Conservation (phyloP, 2,329 filamentous ascomycete species). For the Ramularia endophylla region DNA sequence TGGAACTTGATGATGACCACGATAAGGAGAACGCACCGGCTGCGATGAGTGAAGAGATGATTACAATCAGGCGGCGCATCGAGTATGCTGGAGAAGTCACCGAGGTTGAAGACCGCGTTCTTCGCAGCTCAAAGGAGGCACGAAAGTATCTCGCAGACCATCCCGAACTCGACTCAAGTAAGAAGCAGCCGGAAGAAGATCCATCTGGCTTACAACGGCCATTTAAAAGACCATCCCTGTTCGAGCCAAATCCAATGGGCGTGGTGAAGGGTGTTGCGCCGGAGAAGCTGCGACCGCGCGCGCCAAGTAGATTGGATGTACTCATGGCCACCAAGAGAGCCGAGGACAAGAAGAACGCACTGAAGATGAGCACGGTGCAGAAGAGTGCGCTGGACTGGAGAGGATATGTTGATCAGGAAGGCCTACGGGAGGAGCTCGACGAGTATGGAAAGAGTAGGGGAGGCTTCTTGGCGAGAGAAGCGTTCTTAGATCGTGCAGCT, state of each 20-base stretch:
- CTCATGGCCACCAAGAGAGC: conserved; percentile 28
- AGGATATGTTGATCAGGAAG: conserved; percentile 55
- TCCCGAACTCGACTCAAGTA: conserved; percentile 29
- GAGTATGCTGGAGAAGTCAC: conserved; percentile 52
- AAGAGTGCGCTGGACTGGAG: conserved; percentile 63
- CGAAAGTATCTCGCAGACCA: conserved; percentile 45
- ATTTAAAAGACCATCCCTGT: conserved; percentile 42
- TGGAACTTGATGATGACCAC: conserved; percentile 16
- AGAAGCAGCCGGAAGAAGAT: conserved; percentile 26
- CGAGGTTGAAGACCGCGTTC: conserved; percentile 49
- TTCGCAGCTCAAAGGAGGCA: conserved; percentile 50
- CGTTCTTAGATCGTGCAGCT: conserved; percentile 56
- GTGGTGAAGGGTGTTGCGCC: conserved; percentile 41
- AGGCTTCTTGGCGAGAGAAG: conserved; percentile 56
- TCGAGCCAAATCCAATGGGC: conserved; percentile 46
- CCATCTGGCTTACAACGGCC: conserved; percentile 33
- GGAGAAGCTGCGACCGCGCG: conserved; percentile 37
- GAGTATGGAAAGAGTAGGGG: conserved; percentile 57
- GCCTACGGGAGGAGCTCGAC: conserved; percentile 56
- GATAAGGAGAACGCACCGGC: conserved; percentile 20
- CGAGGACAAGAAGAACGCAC: conserved; percentile 34
- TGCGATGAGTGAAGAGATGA: conserved; percentile 37
- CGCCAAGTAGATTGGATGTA: conserved; percentile 28
- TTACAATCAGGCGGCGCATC: conserved; percentile 53
- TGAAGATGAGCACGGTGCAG: conserved; percentile 61